These are phyloP conservation scores for Bacidia rubella DNA, from an alignment of 495 filamentous ascomycete species.

Conservation along the genomic window DNA sequence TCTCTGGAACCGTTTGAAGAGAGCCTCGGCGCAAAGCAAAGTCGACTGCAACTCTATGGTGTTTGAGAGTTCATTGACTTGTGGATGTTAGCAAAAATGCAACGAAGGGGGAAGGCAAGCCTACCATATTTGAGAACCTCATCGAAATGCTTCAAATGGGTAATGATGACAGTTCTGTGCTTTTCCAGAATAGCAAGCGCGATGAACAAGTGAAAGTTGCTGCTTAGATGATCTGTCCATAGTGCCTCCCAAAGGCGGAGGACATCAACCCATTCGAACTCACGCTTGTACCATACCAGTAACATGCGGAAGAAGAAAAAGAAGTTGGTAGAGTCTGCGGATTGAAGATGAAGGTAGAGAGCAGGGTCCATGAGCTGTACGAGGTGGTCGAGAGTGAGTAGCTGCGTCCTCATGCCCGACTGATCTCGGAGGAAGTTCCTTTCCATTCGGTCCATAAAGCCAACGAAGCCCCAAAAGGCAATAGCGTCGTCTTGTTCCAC, in stretches of 20 bases:
- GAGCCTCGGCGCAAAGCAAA: constrained; percentile 70
- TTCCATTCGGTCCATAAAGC: constrained; percentile 96
- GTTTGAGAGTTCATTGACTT: constrained; percentile 87
- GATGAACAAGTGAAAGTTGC: constrained; percentile 87
- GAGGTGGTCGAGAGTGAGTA: constrained; percentile 80
- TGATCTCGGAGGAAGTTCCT: constrained; percentile 95
- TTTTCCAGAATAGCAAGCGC: constrained; percentile 92
- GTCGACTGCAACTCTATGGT: constrained; percentile 82
- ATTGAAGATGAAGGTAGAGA: constrained; percentile 79
- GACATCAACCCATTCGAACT: constrained; percentile 80
- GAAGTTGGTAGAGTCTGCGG: constrained; percentile 90
- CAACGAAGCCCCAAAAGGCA: constrained; percentile 93
- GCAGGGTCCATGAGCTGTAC: constrained; percentile 94
- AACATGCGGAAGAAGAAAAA: constrained; percentile 99
- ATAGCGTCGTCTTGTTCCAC: constrained; percentile 94
- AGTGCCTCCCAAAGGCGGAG: constrained; percentile 82
- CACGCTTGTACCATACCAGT: constrained; percentile 95
- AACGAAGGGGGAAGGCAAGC: constrained; percentile 19
- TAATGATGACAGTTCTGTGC: constrained; percentile 87
- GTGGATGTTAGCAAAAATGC: constrained; percentile 8
- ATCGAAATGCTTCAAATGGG: constrained; percentile 86
- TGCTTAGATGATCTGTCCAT: constrained; percentile 84
- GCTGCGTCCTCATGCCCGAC: constrained; percentile 84
- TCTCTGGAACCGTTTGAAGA: constrained; percentile 79
- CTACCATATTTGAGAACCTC: constrained; percentile 92